A percentile compares a stretch with the other conserved stretches of the same genome.
These are phyloP conservation scores for Pelargonium australe DNA, from an alignment of 441 rosid genomes.

Conservation along the genomic window DNA sequence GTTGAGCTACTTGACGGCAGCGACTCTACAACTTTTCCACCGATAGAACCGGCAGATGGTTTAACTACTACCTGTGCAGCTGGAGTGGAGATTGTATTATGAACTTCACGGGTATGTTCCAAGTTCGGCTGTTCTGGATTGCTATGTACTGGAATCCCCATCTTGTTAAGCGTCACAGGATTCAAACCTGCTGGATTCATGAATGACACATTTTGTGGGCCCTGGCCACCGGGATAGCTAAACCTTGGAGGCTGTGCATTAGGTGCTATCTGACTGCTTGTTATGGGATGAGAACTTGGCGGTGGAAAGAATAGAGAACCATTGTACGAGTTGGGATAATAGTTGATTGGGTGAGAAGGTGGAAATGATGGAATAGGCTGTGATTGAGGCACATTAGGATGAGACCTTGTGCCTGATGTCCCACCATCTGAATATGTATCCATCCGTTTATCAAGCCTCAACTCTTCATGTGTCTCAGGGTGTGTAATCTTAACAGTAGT, in stretches of 20 bases:
- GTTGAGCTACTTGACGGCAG: constrained; percentile 22
- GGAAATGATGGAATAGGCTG: constrained; percentile 57
- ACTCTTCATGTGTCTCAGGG: constrained; percentile 91
- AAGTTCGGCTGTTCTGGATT: neutral
- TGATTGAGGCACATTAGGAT: constrained; percentile 56
- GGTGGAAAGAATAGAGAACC: constrained; percentile 42
- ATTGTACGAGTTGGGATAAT: constrained; percentile 45
- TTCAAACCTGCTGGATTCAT: constrained; percentile 7
- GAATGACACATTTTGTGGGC: constrained; percentile 49
- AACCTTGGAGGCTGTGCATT: constrained; percentile 55
- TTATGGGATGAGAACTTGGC: constrained; percentile 44
- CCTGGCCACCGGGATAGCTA: constrained; percentile 47
- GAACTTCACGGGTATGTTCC: constrained; percentile 44
- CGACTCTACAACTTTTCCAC: constrained; percentile 26
- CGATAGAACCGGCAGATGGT: constrained; percentile 35
- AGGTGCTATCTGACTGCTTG: constrained; percentile 55
- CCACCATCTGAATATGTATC: constrained; percentile 56
- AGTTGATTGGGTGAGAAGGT: constrained; percentile 45
- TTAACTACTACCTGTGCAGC: constrained; percentile 50
- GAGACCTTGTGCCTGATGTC: constrained; percentile 49
- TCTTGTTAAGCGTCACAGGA: constrained; percentile 2
- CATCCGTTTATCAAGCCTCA: constrained; percentile 68
- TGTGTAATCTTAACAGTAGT: constrained; percentile 77
- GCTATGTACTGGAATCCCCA: neutral
- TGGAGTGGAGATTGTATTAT: constrained; percentile 30